These are phyloP conservation scores for Mucor ambiguus DNA, from an alignment of 371 early-diverging fungal species.

Conservation along the genomic window DNA sequence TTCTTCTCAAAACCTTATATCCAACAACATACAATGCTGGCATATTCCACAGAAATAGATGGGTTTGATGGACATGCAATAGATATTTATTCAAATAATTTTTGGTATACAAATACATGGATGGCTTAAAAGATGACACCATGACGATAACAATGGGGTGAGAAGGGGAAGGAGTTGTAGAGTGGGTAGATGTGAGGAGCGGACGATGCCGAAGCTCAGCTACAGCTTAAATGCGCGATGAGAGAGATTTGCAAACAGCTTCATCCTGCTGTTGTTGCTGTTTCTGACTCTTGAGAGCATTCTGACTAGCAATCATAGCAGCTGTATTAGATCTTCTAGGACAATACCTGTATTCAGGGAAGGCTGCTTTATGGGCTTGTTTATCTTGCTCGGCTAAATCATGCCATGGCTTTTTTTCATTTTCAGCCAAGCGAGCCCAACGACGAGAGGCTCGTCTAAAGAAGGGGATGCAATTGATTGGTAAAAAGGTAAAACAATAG, in stretches of 20 bases:
- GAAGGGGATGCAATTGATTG: not conserved
- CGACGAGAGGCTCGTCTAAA: slow-evolving; percentile 47
- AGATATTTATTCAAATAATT: not conserved
- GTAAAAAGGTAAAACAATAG: not conserved
- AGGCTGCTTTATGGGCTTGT: slow-evolving; percentile 49
- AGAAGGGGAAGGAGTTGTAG: not conserved
- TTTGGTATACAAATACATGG: not conserved
- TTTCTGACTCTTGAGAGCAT: not conserved
- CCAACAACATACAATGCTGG: not conserved
- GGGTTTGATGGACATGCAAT: not conserved
- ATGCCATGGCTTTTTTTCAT: slow-evolving; percentile 54
- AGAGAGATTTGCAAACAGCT: not conserved
- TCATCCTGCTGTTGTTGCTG: not conserved
- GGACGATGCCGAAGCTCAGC: not conserved
- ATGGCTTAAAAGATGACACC: not conserved
- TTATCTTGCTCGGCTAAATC: slow-evolving; percentile 49
- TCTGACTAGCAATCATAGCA: not conserved
- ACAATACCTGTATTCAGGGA: slow-evolving; percentile 50
- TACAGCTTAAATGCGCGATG: not conserved
- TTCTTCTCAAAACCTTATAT: not conserved
- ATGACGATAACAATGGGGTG: not conserved
- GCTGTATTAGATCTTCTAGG: slow-evolving; percentile 22
- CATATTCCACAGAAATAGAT: not conserved
- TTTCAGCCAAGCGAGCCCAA: slow-evolving; percentile 45
- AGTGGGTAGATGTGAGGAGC: not conserved